Conservation (phyloP, 1,284 basidiomycete genomes). For the Cutaneotrichosporon sp. region DNA sequence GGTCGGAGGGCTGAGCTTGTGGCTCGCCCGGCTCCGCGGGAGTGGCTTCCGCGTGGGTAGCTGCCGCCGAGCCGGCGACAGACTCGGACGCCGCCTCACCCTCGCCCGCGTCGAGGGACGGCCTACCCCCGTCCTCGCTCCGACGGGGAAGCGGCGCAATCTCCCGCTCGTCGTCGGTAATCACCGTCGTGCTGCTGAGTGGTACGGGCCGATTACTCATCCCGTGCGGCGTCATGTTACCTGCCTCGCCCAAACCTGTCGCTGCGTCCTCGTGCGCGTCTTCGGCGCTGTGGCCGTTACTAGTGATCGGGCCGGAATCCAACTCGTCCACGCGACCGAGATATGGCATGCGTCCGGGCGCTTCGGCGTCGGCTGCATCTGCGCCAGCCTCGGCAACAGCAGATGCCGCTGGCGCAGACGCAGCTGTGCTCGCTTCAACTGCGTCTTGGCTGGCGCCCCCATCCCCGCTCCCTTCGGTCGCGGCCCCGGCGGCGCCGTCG, state of each 20-base stretch:
- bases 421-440: too few relatives aligned
- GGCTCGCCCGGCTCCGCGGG: background rate
- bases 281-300: constrained; percentile 6
- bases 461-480: background rate
- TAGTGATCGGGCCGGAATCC: constrained; percentile 43
- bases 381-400: constrained; percentile 31
- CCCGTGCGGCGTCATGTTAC: constrained; percentile 44
- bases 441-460: too few relatives aligned
- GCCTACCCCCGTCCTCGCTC: background rate
- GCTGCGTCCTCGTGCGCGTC: background rate
- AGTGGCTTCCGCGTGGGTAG: background rate
- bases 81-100: background rate
- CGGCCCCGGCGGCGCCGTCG: constrained; percentile 1
- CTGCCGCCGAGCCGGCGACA: background rate
- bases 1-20: too few relatives aligned
- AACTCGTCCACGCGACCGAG: constrained; percentile 48
- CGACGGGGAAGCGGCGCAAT: constrained; percentile 36
- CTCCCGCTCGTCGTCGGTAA: constrained; percentile 25
- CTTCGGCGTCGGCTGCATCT: constrained; percentile 39
- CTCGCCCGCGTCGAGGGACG: background rate
- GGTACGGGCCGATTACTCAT: constrained; percentile 45
- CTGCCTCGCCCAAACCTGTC: constrained; percentile 16
- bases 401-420: background rate
- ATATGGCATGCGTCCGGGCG: constrained; percentile 41
- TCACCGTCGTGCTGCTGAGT: constrained; percentile 41